Base-by-base conservation (phyloP, 306 rosid genomes). In the Glycine latifolia region DNA sequence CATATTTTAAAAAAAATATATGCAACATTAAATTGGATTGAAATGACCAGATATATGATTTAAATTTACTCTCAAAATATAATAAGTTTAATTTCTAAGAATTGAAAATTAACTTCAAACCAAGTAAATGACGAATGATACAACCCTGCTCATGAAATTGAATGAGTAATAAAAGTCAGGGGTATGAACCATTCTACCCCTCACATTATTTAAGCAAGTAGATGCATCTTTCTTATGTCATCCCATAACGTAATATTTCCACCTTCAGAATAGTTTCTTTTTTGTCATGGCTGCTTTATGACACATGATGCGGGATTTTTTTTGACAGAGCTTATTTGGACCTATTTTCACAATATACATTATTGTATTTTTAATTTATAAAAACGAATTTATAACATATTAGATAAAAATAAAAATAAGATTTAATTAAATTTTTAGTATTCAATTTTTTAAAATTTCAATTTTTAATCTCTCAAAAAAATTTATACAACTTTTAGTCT, bases 151-250 rank as follows among this genome's bases (percentile, higher is more conserved):
- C 31, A 26, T 26, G 31, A 26, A 26, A 26, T 26, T 26, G 31
- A 26, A 31, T 58, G 60, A 44, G 47, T 43, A 7, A 26, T 10
- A 47, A 62, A 43, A 83, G 33, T 33, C 37, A 53, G 86, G 86
- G 83, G 49, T 16, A 26, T 0, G 31, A 26, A 26, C 31, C 31
- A 26, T 26, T 2, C 31, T 26, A 26, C 31, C 31, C 31, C 31
- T 26, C 31, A 26, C 31, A 73, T 6, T 15, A 73, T 6, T 15
- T 70, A 11, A 48, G 66, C 67, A 58, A 33, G 12, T 4, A 4
- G 67, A 44, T 43, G 11, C 33, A 58, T 58, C 16, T 37, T 54
- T 60, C 65, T 7, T 63, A 35, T 82, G 80, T 83, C 87, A 83
- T 68, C 35, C 50, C 46, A 56, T 75, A 7, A 67, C 82, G 71